phyloP scores from a whole-genome alignment of 129 eudicot species.

The Gnaphalium uliginosum region DNA sequence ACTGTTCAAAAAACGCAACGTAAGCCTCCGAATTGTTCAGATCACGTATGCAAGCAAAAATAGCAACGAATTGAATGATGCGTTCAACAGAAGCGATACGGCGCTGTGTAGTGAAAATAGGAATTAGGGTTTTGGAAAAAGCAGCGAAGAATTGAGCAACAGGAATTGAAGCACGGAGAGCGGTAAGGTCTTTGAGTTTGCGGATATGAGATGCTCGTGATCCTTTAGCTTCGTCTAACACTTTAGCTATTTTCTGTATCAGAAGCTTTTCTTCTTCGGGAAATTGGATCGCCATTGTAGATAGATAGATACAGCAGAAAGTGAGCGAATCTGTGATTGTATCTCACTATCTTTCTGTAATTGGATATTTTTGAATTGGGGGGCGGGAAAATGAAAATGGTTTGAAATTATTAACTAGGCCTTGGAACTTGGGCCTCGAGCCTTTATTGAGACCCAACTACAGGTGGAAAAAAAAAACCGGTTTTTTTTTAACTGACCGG shows the following conservation, averaged over 20 bases:
- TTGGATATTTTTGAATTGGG: conserved; percentile 12
- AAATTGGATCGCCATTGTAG: conserved; percentile 38
- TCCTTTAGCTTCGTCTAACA: conserved; percentile 60
- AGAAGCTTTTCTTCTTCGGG: conserved; percentile 41
- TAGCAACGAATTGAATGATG: conserved; percentile 58
- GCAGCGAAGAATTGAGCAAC: conserved; percentile 49
- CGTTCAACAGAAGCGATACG: conserved; percentile 76
- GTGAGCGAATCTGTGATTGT: not conserved
- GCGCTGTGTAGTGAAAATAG: conserved; percentile 70
- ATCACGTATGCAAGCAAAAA: conserved; percentile 46
- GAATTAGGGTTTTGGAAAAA: conserved; percentile 63
- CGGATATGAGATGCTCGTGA: conserved; percentile 83
- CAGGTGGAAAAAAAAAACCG: no score
- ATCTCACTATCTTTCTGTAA: not conserved
- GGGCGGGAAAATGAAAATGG: conserved; percentile 32
- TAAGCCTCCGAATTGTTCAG: conserved; percentile 20
- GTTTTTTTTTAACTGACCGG: no score
- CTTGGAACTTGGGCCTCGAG: not conserved
- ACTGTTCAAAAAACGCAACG: conserved; percentile 60
- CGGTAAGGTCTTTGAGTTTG: conserved; percentile 76
- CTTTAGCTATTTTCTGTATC: conserved; percentile 45
- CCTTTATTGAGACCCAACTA: no score
- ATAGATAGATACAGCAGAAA: not conserved
- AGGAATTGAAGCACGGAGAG: conserved; percentile 50
- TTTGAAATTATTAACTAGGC: conserved; percentile 17